A percentile compares a stretch with the other conserved stretches of the same genome.
phyloP scores from a whole-genome alignment of 192 early-diverging fungal species.

The Haplosporangium gracile region DNA sequence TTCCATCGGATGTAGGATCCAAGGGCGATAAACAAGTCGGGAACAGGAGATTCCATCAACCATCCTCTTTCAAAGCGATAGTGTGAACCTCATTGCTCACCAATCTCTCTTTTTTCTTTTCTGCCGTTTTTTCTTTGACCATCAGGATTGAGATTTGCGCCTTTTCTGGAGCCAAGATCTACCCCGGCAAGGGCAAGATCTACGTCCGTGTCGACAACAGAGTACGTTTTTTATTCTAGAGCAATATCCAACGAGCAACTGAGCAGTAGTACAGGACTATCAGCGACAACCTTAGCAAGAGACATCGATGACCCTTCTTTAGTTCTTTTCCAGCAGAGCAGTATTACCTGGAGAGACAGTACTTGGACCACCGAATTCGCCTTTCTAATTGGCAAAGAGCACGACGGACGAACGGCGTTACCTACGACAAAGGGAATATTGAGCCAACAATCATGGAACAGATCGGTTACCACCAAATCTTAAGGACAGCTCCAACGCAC shows the following conservation, averaged over 20 bases:
- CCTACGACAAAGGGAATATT: background rate
- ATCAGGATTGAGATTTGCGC: conserved; percentile 92
- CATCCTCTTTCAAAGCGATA: background rate
- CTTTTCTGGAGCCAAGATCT: conserved; percentile 99
- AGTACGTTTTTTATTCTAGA: conserved; percentile 63
- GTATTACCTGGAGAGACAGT: background rate
- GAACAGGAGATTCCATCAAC: background rate
- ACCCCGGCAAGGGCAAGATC: conserved; percentile 97
- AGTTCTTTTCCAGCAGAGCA: background rate
- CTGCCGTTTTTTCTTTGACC: background rate
- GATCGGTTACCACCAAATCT: background rate
- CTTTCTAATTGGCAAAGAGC: background rate
- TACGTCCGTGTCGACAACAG: conserved; percentile 93
- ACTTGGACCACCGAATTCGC: background rate
- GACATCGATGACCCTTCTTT: background rate
- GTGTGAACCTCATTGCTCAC: conserved; percentile 13
- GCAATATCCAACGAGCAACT: background rate
- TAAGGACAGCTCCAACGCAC: background rate
- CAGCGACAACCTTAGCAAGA: background rate
- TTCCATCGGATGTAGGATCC: background rate
- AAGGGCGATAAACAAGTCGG: background rate
- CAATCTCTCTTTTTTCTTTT: conserved; percentile 1
- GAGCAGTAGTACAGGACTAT: background rate
- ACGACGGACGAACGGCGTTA: background rate
- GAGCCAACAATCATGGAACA: background rate